Percentiles rank a stretch among this genome's conserved stretches.
phyloP scores from a whole-genome alignment of 164 flowering plant species.

The Dillenia turbinata region DNA sequence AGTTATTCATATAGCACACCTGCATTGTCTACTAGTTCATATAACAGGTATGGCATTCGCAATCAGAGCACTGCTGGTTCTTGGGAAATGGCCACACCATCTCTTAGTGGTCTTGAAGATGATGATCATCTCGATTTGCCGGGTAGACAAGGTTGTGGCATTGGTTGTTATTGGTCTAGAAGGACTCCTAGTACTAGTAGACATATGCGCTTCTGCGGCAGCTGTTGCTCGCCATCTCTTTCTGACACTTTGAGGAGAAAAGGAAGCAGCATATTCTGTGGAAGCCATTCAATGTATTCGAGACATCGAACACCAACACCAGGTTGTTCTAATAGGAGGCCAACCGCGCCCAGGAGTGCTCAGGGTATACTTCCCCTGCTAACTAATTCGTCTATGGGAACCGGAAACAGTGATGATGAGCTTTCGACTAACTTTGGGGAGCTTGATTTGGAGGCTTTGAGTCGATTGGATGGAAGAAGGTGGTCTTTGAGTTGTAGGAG shows the following conservation, averaged over 20 bases:
- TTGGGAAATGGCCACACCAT: conserved; percentile 73
- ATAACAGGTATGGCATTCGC: conserved; percentile 31
- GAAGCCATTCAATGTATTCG: conserved; percentile 45
- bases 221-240: conserved; percentile 83
- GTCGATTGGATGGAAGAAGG: conserved; percentile 89
- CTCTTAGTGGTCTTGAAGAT: conserved; percentile 61
- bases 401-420: conserved; percentile 71
- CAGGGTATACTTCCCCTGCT: conserved; percentile 66
- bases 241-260: conserved; percentile 83
- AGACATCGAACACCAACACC: conserved; percentile 27
- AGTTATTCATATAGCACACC: conserved; percentile 72
- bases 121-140: conserved; percentile 69
- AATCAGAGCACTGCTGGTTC: conserved; percentile 73
- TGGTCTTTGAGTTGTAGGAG: conserved; percentile 89
- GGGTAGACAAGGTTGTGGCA: conserved; percentile 82
- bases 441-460: conserved; percentile 89
- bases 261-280: conserved; percentile 74
- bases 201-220: conserved; percentile 47
- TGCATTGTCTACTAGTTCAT: conserved; percentile 84
- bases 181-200: conserved; percentile 61
- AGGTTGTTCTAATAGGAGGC: conserved; percentile 32
- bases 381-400: conserved; percentile 56
- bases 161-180: conserved; percentile 89
- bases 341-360: conserved; percentile 36
- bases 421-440: conserved; percentile 83